Evolutionary conservation across 805 yeast genomes (phyloP), one percentile per base, ranked within the genome.

Genomic region (Candida saitoana): DNA sequence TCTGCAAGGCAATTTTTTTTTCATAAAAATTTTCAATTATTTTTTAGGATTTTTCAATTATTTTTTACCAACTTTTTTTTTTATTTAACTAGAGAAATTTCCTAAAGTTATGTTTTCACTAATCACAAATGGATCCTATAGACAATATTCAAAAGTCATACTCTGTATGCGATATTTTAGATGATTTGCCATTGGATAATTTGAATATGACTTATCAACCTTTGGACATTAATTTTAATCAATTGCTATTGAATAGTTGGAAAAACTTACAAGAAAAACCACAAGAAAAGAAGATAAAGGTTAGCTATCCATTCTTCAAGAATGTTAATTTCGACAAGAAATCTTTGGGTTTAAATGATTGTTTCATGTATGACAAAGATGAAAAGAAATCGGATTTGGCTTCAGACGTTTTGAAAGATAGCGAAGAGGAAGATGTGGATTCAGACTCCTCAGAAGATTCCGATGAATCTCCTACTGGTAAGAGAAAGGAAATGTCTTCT

Each of bases 251-350:
- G 38, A 64, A 65, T 45, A 65, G 67, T 48, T 59, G 63, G 20
- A 60, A 66, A 52, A 60, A 65, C 34, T 52, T 68, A 42, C 64
- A 29, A 11, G 7, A 29, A 9, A 9, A 9, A 14, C 32, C 32
- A 29, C 5, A 12, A 29, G 16, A 29, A 14, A 9, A 41, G 16
- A 38, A 29, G 17, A 16, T 18, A 33, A 18, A 20, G 39, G 36
- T 18, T 56, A 49, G 12, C 30, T 63, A 59, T 12, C 72, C 72
- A 3, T 66, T 65, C 41, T 66, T 66, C 52, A 56, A 51, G 39
- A 64, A 60, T 38, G 72, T 66, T 27, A 65, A 66, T 43, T 66
- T 66, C 30, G 44, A 40, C 47, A 56, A 55, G 11, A 54, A 54
- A 38, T 55, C 61, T 11, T 47, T 56, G 9, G 51, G 60, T 17